Base-by-base conservation (phyloP, 495 filamentous ascomycete genomes). In the Friedmanniomyces simplex region DNA sequence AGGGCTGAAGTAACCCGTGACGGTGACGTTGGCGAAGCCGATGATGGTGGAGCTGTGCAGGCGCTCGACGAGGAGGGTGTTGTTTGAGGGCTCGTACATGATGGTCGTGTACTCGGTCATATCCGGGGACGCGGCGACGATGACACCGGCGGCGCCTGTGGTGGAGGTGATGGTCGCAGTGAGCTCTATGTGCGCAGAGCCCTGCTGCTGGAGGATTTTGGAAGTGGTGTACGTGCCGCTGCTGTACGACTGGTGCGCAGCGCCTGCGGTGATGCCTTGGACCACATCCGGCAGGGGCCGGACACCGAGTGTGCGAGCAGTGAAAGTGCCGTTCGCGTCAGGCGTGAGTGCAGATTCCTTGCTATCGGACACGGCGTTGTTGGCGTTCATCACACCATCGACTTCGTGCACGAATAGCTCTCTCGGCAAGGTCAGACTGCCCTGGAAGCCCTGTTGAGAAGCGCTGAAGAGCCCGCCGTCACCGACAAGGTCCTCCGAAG, bases 391-490 rank as follows among this genome's bases (percentile, higher is more conserved):
- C 1, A 74, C 61, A 10, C 63, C 57, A 32, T 62, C 61, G 26
- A 68, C 66, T 42, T 65, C 63, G 43, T 71, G 66, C 20, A 75
- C 72, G 55, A 69, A 76, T n/a, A 73, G 53, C 48, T 76, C 63
- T 0, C 72, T 66, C 0, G 72, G 71, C 1, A 76, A 68, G n/a
- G 69, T 68, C 11, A 72, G 37, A 12, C 64, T 57, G n/a, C 74
- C 73, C 55, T 74, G 71, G 61, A 68, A 76, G n/a, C 74, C 73
- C 46, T 73, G 66, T 25, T 72, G 71, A 0, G 21, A 68, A 32
- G 69, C 56, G 16, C 55, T 63, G 60, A 72, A 73, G 48, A 62
- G 32, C 16, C 64, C 64, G 42, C 46, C 57, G 24, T 67, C 61
- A 37, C 57, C 63, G 28, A 52, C 37, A 25, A 70, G 64, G 26